Conservation (phyloP, 495 filamentous ascomycete genomes). For the Annulohypoxylon moriforme region DNA sequence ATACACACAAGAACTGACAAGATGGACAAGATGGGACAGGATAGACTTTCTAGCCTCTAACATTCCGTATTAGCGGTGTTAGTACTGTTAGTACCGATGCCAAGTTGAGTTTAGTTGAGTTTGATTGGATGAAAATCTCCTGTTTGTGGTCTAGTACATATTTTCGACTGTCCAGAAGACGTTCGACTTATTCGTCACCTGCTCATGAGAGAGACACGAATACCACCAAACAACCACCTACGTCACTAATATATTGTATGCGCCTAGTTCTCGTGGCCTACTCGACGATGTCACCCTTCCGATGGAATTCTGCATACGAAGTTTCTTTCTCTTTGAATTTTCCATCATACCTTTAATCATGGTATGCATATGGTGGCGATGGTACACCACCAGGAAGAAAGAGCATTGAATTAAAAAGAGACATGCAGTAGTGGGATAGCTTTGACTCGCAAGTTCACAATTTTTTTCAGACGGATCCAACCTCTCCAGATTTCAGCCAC, state of each 20-base stretch:
- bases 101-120: slow-evolving; percentile 20
- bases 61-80: slow-evolving; percentile 6
- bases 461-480: slow-evolving; percentile 30
- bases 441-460: slow-evolving; percentile 15
- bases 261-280: slow-evolving; percentile 25
- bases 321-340: neutral
- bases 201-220: slow-evolving; percentile 25
- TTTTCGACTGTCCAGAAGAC: slow-evolving; percentile 21
- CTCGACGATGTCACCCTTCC: slow-evolving; percentile 18
- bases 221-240: slow-evolving; percentile 23
- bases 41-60: neutral
- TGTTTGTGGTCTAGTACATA: slow-evolving; percentile 14
- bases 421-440: slow-evolving; percentile 10
- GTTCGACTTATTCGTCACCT: slow-evolving; percentile 26
- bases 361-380: neutral
- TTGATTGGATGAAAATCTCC: slow-evolving; percentile 15
- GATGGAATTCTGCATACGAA: neutral
- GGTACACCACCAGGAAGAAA: neutral
- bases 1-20: no score
- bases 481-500: slow-evolving; percentile 34
- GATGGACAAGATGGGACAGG: no score
- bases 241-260: slow-evolving; percentile 29
- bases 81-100: slow-evolving; percentile 19
- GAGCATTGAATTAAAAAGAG: neutral
- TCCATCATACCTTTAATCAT: neutral